Evolutionary conservation across 1,284 basidiomycete species (phyloP).

Genomic region (Volvariella volvacea): DNA sequence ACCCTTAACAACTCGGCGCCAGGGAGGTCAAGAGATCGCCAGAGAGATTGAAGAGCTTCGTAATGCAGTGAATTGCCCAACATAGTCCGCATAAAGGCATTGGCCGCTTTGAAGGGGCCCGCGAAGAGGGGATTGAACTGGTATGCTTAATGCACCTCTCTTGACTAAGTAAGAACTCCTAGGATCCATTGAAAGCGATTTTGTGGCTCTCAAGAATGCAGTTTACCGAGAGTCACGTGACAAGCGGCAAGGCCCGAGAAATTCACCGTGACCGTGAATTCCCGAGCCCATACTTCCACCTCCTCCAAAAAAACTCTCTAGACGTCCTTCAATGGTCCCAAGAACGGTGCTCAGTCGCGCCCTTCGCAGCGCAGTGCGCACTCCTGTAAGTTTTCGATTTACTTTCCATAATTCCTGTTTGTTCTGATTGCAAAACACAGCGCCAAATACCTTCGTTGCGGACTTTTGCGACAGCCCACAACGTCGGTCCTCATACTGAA

Average conservation of each 20-base stretch:
- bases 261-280: conserved; percentile 15
- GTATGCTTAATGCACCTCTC: no score
- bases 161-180: no score
- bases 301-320: conserved; percentile 23
- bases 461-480: conserved; percentile 66
- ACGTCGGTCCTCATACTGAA: conserved; percentile 74
- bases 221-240: conserved; percentile 9
- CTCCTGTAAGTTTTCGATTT: conserved; percentile 33
- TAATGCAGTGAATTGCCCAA: no score
- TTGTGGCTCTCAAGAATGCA: no score
- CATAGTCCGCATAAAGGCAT: no score
- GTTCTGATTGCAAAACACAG: conserved; percentile 15
- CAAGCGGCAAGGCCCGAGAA: conserved; percentile 20
- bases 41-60: conserved; percentile 15
- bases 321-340: conserved; percentile 48
- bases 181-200: no score
- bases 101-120: no score
- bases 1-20: conserved; percentile 27
- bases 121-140: no score
- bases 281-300: conserved; percentile 12
- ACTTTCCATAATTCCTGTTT: background rate
- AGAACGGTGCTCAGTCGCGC: conserved; percentile 61
- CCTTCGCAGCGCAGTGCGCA: conserved; percentile 51
- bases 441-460: conserved; percentile 22
- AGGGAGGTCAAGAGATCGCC: conserved; percentile 33